phyloP scores from a whole-genome alignment of 345 rosid genomes.

The Citrus hindsii region DNA sequence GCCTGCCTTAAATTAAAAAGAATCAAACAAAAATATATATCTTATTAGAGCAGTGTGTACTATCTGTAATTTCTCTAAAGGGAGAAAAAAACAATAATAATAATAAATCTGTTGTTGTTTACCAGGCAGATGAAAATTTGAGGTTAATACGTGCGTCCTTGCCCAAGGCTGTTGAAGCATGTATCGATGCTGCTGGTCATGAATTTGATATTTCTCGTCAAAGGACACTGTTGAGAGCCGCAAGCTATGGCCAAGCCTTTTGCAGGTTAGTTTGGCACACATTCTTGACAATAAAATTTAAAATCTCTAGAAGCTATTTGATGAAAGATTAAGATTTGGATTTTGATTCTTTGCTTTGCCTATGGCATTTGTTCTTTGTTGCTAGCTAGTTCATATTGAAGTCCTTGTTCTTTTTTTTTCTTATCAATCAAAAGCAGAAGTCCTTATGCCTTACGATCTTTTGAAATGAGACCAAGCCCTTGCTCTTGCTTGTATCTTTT shows the following conservation, averaged over 20 bases:
- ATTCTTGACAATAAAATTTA: not conserved
- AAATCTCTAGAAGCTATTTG: not conserved
- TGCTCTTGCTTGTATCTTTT: not conserved
- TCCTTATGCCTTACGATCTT: not conserved
- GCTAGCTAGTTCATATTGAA: not conserved
- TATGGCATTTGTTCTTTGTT: not conserved
- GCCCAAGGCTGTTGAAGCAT: constrained; percentile 94
- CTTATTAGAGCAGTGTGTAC: not conserved
- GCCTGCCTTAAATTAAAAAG: not conserved
- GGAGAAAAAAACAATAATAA: not conserved
- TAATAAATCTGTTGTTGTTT: constrained; percentile 9
- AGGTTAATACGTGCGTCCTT: constrained; percentile 80
- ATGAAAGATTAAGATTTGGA: not conserved
- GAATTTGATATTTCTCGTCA: constrained; percentile 86
- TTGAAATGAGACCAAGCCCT: not conserved
- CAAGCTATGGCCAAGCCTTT: constrained; percentile 99
- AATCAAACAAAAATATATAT: not conserved
- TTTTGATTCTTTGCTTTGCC: not conserved
- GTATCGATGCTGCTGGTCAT: constrained; percentile 93
- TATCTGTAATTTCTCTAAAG: not conserved
- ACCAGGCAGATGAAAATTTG: constrained; percentile 95
- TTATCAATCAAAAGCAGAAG: not conserved
- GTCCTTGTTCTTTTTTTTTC: not conserved
- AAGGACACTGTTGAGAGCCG: constrained; percentile 82
- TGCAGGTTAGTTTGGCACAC: constrained; percentile 59